Evolutionary conservation across 352 stramenopile genomes (phyloP), one percentile per base, ranked within the genome.

Genomic region (Plasmopara halstedii): DNA sequence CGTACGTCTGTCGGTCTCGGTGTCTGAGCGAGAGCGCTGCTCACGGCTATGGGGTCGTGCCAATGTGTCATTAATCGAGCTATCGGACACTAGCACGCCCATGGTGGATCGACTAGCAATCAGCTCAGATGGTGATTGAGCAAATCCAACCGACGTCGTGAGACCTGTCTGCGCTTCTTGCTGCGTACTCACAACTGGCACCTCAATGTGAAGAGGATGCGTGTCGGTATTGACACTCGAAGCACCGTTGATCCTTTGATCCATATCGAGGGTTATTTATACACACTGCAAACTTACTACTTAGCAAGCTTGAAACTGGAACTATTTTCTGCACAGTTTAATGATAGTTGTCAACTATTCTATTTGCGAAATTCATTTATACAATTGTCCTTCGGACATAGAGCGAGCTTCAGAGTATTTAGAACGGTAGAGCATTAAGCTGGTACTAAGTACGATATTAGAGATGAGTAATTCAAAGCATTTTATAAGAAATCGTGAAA

Each of bases 181-280:
- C 11, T 47, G 25, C 9, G 22, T 9, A 7, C 14, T 8, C 6
- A 6, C 15, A 7, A 17, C 25, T 46, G 19, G 13, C 6, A 20
- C 7, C 9, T 15, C 37, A 38, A 20, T 42, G 25, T 56, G 27
- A 36, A 23, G 14, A 40, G 36, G 21, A 17, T 35, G 46, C 17
- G 33, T 18, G 26, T 42, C 42, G 26, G 9, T 45, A 9, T 20
- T 26, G 18, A 20, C 31, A 20, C 45, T n/a, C 1, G 11, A 23
- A 9, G 6, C 38, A 40, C 41, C 17, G 47, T 62, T 37, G 14
- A 33, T 53, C 18, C 17, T 37, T 20, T 48, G 33, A 45, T 15
- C 40, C 55, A 64, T 64, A 15, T 29, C 25, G 25, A 29, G 25
- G n/a, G n/a, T n/a, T n/a, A n/a, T n/a, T n/a, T n/a, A n/a, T n/a